A percentile compares a stretch with the other conserved stretches of the same genome.
Evolutionary conservation across 2,329 filamentous ascomycete species (phyloP).

Genomic region (Aspergillus floridensis): DNA sequence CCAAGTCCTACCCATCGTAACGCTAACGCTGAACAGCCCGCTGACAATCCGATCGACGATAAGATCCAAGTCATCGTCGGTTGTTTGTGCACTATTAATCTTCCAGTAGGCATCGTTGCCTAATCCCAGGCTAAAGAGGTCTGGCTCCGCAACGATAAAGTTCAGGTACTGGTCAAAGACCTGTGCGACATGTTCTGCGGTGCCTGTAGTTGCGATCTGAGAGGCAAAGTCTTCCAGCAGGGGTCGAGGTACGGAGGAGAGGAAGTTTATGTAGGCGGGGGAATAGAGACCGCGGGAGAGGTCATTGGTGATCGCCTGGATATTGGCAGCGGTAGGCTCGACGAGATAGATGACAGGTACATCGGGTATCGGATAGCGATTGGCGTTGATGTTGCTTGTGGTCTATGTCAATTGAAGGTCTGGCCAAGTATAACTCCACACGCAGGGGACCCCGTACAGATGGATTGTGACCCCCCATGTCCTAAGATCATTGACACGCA

Average conservation of each 20-base stretch:
- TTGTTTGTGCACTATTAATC: constrained; percentile 89
- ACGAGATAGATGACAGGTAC: constrained; percentile 96
- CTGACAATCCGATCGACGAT: constrained; percentile 90
- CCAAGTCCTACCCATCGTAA: constrained; percentile 79
- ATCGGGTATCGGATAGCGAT: constrained; percentile 87
- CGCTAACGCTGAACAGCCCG: constrained; percentile 94
- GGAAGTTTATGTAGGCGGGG: constrained; percentile 94
- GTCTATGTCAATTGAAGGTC: constrained; percentile 15
- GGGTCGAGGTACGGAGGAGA: constrained; percentile 85
- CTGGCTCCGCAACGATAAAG: constrained; percentile 92
- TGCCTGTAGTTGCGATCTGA: constrained; percentile 78
- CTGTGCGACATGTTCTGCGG: constrained; percentile 85
- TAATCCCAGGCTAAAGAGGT: constrained; percentile 91
- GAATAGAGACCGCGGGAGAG: constrained; percentile 85
- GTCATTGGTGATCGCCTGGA: constrained; percentile 79
- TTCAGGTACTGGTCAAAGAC: constrained; percentile 97
- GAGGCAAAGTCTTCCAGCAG: constrained; percentile 92
- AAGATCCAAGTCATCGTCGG: constrained; percentile 82
- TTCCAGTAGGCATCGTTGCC: constrained; percentile 92
- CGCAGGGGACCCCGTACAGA: constrained; percentile 57
- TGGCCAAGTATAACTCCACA: constrained; percentile 12
- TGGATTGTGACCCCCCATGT: constrained; percentile 96
- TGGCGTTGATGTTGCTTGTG: constrained; percentile 68
- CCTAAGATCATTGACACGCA: constrained; percentile 88
- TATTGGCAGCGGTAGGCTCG: constrained; percentile 78